Evolutionary conservation across 2,329 filamentous ascomycete species (phyloP).

Genomic region (Leptographium flavum): DNA sequence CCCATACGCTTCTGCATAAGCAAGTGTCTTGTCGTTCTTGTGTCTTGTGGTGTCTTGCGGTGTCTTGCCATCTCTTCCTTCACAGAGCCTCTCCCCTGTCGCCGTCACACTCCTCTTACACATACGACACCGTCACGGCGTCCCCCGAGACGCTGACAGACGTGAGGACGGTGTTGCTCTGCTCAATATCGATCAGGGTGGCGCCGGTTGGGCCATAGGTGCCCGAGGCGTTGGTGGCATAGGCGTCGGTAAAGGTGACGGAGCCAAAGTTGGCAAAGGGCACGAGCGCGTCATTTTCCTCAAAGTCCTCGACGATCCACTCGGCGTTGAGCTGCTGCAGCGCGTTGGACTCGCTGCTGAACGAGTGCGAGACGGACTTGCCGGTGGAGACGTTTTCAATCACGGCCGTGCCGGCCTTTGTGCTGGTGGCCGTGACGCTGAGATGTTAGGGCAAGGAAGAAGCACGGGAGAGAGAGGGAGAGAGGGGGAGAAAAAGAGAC

Average conservation of each 20-base stretch:
- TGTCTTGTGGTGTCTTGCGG: no score
- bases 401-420: conserved; percentile 8
- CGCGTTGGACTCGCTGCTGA: conserved; percentile 12
- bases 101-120: background rate
- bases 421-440: conserved; percentile 4
- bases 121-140: background rate
- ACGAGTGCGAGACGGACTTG: conserved; percentile 33
- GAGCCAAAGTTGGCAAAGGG: conserved; percentile 13
- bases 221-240: conserved; percentile 16
- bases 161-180: conserved; percentile 10
- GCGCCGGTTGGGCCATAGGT: conserved; percentile 21
- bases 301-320: conserved; percentile 17
- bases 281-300: conserved; percentile 11
- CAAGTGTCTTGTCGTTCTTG: no score
- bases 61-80: no score
- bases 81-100: no score
- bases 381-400: conserved; percentile 22
- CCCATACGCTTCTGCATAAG: no score
- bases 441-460: background rate
- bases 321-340: conserved; percentile 15
- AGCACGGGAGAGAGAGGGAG: background rate
- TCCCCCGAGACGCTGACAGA: conserved; percentile 2
- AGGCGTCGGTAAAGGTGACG: conserved; percentile 16
- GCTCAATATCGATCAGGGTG: conserved; percentile 21
- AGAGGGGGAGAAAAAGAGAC: background rate